Base-by-base conservation (phyloP, 345 rosid genomes). In the Camelina sativa region DNA sequence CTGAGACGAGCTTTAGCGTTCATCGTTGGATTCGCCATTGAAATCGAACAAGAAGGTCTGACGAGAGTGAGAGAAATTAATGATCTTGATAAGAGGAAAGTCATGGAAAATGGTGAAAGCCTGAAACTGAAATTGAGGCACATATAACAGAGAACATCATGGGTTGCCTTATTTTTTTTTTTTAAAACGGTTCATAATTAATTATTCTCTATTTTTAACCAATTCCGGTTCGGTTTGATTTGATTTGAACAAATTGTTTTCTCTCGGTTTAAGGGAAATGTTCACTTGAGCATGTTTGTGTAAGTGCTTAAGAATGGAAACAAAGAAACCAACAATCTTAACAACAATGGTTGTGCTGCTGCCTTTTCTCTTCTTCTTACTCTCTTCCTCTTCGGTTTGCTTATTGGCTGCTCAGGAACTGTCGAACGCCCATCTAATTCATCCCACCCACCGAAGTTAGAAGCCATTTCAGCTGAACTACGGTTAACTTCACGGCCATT, bases 1-100 rank as follows among this genome's bases (percentile, higher is more conserved):
- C 89, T 80, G 6, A 86, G 81, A 38, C 86, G 90, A 37, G 87
- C 1, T 75, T 82, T 84, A 17, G 83, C n/a, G 41, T 76, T 51
- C 6, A 59, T 64, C 11, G 76, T 30, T 4, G 53, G 12, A 69
- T 47, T 68, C 7, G 81, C 76, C 71, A 75, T 54, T 35, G 75
- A 35, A 41, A 53, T 71, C 75, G 76, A 19, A 77, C 35, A 30
- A 25, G 48, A 68, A 62, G 82, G 79, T 79, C 38, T 73, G 38
- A 28, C 30, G 30, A 55, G 76, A 34, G 76, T 46, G 47, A 69
- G 52, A 2, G 71, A 76, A 41, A 76, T 48, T 11, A 62, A 57
- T 75, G 84, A 12, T 69, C 78, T 76, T 22, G 72, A 61, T 22
- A 64, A 66, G 71, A 65, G 80, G 63, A 55, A 75, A 54, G 61